Evolutionary conservation across 768 basidiomycete genomes (phyloP).

Genomic region (Gymnopilus dilepis): DNA sequence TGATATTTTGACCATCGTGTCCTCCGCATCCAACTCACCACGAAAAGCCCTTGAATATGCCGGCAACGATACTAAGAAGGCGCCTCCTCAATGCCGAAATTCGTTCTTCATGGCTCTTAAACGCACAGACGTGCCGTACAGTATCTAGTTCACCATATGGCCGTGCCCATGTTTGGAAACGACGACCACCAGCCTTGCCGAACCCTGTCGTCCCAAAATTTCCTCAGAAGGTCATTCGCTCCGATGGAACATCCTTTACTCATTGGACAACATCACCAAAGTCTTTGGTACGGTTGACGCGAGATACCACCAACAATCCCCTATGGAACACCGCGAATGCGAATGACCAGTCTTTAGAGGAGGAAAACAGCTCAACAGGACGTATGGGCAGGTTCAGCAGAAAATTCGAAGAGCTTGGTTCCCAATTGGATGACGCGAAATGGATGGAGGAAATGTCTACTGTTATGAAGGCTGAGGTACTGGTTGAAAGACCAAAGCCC

Average conservation of each 20-base stretch:
- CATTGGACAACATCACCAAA: conserved; percentile 91
- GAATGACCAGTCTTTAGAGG: conserved; percentile 58
- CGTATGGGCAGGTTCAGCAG: conserved; percentile 82
- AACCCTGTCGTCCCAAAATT: conserved; percentile 87
- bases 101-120: conserved; percentile 3
- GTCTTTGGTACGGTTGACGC: conserved; percentile 74
- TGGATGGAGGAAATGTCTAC: conserved; percentile 35
- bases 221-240: conserved; percentile 82
- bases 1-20: conserved; percentile 9
- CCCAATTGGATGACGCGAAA: conserved; percentile 27
- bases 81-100: conserved; percentile 11
- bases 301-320: conserved; percentile 90
- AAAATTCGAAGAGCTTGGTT: conserved; percentile 56
- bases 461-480: conserved; percentile 28
- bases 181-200: conserved; percentile 69
- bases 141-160: conserved; percentile 83
- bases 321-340: conserved; percentile 77
- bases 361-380: conserved; percentile 75
- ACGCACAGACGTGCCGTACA: conserved; percentile 23
- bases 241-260: conserved; percentile 87
- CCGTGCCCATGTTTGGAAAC: conserved; percentile 82
- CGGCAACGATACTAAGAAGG: conserved; percentile 21
- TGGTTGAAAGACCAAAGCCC: conserved; percentile 23
- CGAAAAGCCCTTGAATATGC: neutral
- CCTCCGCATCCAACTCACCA: neutral